A percentile compares a stretch with the other conserved stretches of the same genome.
These are phyloP conservation scores for Euphorbia schlechtendalii DNA, from an alignment of 441 rosid species.

Conservation along the genomic window DNA sequence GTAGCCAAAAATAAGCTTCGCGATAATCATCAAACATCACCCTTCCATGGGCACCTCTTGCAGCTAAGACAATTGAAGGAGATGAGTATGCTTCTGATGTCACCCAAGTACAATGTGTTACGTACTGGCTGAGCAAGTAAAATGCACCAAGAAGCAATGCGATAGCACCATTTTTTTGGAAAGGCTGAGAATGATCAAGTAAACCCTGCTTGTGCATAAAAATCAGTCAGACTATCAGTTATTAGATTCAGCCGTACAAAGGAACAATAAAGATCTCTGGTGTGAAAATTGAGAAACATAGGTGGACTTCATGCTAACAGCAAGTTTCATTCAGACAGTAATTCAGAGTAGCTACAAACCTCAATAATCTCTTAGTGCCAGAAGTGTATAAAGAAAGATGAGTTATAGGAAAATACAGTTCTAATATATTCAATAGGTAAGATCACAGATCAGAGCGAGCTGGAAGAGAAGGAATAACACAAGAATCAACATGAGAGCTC, in stretches of 20 bases:
- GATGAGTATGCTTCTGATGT: slow-evolving; percentile 99
- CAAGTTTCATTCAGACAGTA: slow-evolving; percentile 4
- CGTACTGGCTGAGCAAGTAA: slow-evolving; percentile 85
- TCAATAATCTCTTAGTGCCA: neutral
- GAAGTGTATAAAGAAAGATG: neutral
- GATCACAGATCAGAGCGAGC: neutral
- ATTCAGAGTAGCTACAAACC: neutral
- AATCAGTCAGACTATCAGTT: slow-evolving; percentile 6
- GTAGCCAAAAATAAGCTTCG: slow-evolving; percentile 98
- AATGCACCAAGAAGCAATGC: slow-evolving; percentile 84
- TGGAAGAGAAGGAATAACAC: neutral
- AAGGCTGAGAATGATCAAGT: slow-evolving; percentile 95
- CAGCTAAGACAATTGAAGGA: slow-evolving; percentile 96
- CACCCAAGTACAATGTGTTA: slow-evolving; percentile 96
- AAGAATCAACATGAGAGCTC: neutral
- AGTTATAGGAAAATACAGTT: too few species aligned
- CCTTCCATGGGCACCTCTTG: slow-evolving; percentile 99
- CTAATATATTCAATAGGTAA: too few species aligned
- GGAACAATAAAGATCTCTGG: neutral
- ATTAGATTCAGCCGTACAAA: neutral
- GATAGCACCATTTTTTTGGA: slow-evolving; percentile 78
- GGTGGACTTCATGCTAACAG: neutral
- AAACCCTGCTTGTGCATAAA: slow-evolving; percentile 44
- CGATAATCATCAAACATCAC: slow-evolving; percentile 98
- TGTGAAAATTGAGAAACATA: neutral